phyloP scores from a whole-genome alignment of 495 filamentous ascomycete genomes.

The Tetracladium marchalianum region DNA sequence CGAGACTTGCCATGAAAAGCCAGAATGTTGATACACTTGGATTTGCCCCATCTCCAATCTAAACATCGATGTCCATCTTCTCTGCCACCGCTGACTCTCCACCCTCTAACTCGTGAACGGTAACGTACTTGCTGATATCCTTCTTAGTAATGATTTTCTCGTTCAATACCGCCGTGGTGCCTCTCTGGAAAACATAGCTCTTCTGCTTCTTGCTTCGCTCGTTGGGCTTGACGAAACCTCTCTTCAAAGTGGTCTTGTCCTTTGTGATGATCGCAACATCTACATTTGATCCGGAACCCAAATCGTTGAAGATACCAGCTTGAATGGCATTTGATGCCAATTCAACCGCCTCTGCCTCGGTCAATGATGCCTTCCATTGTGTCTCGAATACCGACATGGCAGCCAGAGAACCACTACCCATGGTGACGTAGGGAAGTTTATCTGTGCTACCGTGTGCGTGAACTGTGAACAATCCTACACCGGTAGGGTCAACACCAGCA shows the following conservation, averaged over 20 bases:
- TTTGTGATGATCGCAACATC: conserved; percentile 90
- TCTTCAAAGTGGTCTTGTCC: conserved; percentile 84
- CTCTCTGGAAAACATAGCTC: conserved; percentile 80
- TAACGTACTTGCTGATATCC: conserved; percentile 91
- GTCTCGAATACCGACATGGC: conserved; percentile 99
- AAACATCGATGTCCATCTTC: conserved; percentile 85
- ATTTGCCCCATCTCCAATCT: background rate
- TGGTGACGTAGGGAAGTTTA: conserved; percentile 98
- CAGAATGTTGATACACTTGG: conserved; percentile 15
- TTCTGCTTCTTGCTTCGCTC: conserved; percentile 81
- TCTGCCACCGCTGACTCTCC: conserved; percentile 55
- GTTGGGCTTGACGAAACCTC: conserved; percentile 89
- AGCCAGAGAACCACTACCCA: conserved; percentile 92
- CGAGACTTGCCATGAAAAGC: conserved; percentile 3
- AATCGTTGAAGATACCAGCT: conserved; percentile 98
- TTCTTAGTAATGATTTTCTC: conserved; percentile 88
- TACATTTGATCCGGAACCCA: conserved; percentile 95
- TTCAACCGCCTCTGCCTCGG: conserved; percentile 69
- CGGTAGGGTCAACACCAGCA: conserved; percentile 94
- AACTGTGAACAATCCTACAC: conserved; percentile 92
- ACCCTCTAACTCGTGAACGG: conserved; percentile 69
- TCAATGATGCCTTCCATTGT: conserved; percentile 76
- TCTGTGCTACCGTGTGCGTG: conserved; percentile 98
- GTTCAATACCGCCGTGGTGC: conserved; percentile 87
- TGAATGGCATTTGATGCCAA: conserved; percentile 83